phyloP scores from a whole-genome alignment of 768 basidiomycete species.

The Leccinellum rugosiceps region DNA sequence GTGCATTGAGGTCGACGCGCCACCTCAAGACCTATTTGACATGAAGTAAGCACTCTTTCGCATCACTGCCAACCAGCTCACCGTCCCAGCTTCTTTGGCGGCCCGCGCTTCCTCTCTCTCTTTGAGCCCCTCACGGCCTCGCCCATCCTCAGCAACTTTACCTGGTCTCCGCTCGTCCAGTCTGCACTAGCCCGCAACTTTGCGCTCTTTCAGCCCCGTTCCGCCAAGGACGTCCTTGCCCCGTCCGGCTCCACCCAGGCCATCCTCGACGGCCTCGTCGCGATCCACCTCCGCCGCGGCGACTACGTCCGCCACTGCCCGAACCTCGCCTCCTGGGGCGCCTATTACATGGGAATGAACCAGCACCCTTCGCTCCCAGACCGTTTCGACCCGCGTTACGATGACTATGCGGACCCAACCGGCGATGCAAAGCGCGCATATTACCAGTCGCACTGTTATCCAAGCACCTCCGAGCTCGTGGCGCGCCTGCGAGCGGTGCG shows the following conservation, averaged over 20 bases:
- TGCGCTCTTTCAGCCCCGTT: constrained; percentile 36
- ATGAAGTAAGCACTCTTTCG: constrained; percentile 36
- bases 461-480: constrained; percentile 41
- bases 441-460: not conserved
- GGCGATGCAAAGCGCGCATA: constrained; percentile 4
- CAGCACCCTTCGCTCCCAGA: constrained; percentile 40
- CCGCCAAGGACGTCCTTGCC: constrained; percentile 21
- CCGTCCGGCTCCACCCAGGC: constrained; percentile 12
- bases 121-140: constrained; percentile 43
- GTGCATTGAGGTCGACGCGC: constrained; percentile 45
- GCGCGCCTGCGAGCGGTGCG: constrained; percentile 35
- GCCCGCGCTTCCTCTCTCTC: constrained; percentile 38
- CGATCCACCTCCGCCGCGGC: constrained; percentile 55
- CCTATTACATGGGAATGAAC: constrained; percentile 50
- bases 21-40: constrained; percentile 44
- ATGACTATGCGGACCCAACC: not conserved
- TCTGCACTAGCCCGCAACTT: constrained; percentile 50
- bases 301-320: constrained; percentile 59
- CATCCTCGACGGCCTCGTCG: constrained; percentile 44
- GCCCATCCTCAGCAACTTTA: constrained; percentile 48
- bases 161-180: constrained; percentile 53
- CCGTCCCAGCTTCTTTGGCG: constrained; percentile 43
- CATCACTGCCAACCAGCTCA: not conserved
- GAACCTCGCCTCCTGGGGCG: constrained; percentile 43
- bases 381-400: constrained; percentile 34